Evolutionary conservation across 2,329 filamentous ascomycete genomes (phyloP).

Genomic region (Trichoderma hamatum): DNA sequence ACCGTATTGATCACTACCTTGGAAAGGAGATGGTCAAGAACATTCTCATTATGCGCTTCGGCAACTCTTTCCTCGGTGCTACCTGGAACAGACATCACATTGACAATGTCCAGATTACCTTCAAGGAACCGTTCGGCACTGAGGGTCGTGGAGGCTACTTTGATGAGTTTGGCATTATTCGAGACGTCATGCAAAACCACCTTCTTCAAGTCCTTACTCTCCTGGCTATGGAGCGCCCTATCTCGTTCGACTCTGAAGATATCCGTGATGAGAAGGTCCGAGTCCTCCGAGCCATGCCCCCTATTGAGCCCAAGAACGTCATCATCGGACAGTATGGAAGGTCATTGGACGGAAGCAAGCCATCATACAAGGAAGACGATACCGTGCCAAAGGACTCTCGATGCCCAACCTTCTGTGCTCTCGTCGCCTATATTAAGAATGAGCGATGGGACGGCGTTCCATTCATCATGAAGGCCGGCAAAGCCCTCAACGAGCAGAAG

Average conservation of each 20-base stretch:
- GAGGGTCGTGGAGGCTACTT: slow-evolving; percentile 98
- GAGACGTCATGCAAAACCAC: slow-evolving; percentile 99
- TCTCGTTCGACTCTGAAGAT: slow-evolving; percentile 97
- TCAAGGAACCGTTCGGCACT: slow-evolving; percentile 99
- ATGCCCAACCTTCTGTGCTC: slow-evolving; percentile 96
- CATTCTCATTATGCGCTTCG: slow-evolving; percentile 95
- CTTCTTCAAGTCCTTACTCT: slow-evolving; percentile 94
- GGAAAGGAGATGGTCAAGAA: slow-evolving; percentile 99
- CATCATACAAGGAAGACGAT: slow-evolving; percentile 97
- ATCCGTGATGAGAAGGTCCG: slow-evolving; percentile 99
- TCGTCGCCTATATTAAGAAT: slow-evolving; percentile 99
- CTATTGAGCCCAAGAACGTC: slow-evolving; percentile 98
- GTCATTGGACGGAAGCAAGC: slow-evolving; percentile 94
- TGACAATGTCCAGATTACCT: slow-evolving; percentile 98
- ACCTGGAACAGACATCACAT: slow-evolving; percentile 99
- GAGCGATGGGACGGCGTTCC: slow-evolving; percentile 99
- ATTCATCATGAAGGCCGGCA: slow-evolving; percentile 99
- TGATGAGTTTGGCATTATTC: slow-evolving; percentile 98
- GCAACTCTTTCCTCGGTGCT: slow-evolving; percentile 97
- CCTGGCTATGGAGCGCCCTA: slow-evolving; percentile 95
- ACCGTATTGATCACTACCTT: slow-evolving; percentile 98
- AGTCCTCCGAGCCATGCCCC: slow-evolving; percentile 87
- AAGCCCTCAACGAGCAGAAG: slow-evolving; percentile 99
- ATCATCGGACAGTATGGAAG: slow-evolving; percentile 99
- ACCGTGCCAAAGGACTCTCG: slow-evolving; percentile 96